A percentile compares a stretch with the other conserved stretches of the same genome.
Evolutionary conservation across 371 early-diverging fungal species (phyloP).

Genomic region (Rhizopus microsporus): DNA sequence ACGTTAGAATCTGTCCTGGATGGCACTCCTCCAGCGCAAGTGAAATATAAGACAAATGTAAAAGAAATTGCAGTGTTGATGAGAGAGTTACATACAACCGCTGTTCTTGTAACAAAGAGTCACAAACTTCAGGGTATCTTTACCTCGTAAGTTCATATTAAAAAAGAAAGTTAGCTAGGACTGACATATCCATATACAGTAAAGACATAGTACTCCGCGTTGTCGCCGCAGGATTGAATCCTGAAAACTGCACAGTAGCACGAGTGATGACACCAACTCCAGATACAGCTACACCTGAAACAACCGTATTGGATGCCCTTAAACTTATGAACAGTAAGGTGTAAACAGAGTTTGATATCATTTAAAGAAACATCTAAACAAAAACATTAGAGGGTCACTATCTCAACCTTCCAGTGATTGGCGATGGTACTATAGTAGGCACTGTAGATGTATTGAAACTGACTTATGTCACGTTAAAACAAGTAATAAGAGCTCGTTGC

Average conservation of each 20-base stretch:
- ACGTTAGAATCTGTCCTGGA: slow-evolving; percentile 81
- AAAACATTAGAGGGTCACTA: slow-evolving; percentile 62
- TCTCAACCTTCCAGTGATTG: slow-evolving; percentile 93
- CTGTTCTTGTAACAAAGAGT: slow-evolving; percentile 84
- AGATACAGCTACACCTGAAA: slow-evolving; percentile 77
- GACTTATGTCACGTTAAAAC: slow-evolving; percentile 71
- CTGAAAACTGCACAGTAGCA: slow-evolving; percentile 83
- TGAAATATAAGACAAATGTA: slow-evolving; percentile 80
- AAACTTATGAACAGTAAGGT: slow-evolving; percentile 83
- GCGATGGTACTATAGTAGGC: slow-evolving; percentile 74
- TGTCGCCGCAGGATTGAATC: slow-evolving; percentile 88
- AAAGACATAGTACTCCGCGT: slow-evolving; percentile 92
- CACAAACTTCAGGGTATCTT: slow-evolving; percentile 86
- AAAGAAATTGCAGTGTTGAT: slow-evolving; percentile 88
- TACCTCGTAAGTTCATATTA: slow-evolving; percentile 48
- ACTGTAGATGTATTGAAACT: slow-evolving; percentile 92
- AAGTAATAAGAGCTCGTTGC: not conserved
- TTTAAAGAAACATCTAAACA: not conserved
- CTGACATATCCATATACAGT: slow-evolving; percentile 4
- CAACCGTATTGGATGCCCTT: slow-evolving; percentile 87
- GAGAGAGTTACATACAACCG: slow-evolving; percentile 86
- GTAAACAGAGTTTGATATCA: not conserved
- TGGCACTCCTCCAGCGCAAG: slow-evolving; percentile 73
- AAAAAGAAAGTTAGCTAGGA: not conserved
- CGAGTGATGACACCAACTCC: slow-evolving; percentile 97